Evolutionary conservation across 163 green algal genomes (phyloP), one percentile per base, ranked within the genome.

Genomic region (Chlorella variabilis): DNA sequence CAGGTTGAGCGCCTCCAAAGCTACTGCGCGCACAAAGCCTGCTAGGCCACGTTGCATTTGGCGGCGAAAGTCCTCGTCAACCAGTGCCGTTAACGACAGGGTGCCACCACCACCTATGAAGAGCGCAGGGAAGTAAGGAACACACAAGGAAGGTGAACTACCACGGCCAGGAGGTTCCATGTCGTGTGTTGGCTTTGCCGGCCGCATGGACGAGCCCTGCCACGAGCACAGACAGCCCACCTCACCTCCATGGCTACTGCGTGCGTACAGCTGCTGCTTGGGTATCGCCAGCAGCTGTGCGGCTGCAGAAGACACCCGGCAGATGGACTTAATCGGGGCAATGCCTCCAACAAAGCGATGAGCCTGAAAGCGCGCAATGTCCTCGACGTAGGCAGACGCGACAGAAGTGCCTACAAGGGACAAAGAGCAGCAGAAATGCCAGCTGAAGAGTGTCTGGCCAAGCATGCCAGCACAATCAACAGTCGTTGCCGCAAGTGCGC

Each of bases 331-430:
- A 56, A 94, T 85, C 6, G 91, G 90, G 25, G 90, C 86, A 0
- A 94, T 77, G 23, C 87, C 91, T 0, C 65, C 69, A 29, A 95
- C 38, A 75, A 95, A 93, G 75, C 91, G 91, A 76, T 94, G 90
- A 56, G 82, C 85, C 81, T 92, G 86, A 51, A 66, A 27, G 21
- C 42, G 74, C 2, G 63, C 81, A 61, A 93, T 86, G 77, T 94
- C 80, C 18, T 81, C 48, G 31, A 93, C 38, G 82, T 87, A 94
- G 20, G 80, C 85, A 4, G 71, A 56, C 9, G 73, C 85, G 8
- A 87, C 76, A 4, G 83, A 85, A 0, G 75, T 77, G 77, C 66
- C 77, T 83, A 51, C n/a, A 38, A 69, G 15, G 13, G 34, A 65
- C n/a, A n/a, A n/a, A n/a, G n/a, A n/a, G n/a, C n/a, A 36, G 27